Conservation (phyloP, 345 rosid species). For the Salix koriyanagi region DNA sequence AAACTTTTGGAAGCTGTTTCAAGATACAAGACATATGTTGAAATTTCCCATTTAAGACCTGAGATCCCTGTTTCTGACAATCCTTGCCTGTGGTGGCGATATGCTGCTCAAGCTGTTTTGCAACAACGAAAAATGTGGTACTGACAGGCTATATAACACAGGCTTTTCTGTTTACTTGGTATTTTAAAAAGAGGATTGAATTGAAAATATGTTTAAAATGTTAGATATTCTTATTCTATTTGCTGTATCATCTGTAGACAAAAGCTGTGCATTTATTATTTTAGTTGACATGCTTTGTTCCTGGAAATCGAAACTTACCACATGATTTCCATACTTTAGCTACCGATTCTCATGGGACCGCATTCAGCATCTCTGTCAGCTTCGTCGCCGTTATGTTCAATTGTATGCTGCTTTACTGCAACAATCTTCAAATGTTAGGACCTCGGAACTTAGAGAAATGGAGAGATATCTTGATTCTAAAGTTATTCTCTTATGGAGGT, state of each 20-base stretch:
- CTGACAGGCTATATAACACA: background rate
- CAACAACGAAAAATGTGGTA: slow-evolving; percentile 89
- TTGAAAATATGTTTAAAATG: background rate
- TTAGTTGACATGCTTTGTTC: background rate
- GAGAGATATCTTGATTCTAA: slow-evolving; percentile 90
- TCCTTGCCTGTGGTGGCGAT: slow-evolving; percentile 84
- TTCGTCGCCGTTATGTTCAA: slow-evolving; percentile 80
- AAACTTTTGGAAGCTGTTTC: slow-evolving; percentile 87
- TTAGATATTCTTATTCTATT: background rate
- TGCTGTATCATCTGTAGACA: background rate
- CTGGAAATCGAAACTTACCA: slow-evolving; percentile 27
- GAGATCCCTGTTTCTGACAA: slow-evolving; percentile 59
- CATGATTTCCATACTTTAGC: slow-evolving; percentile 39
- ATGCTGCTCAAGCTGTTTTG: slow-evolving; percentile 81
- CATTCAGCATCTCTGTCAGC: slow-evolving; percentile 69
- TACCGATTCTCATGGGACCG: slow-evolving; percentile 88
- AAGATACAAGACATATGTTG: slow-evolving; percentile 72
- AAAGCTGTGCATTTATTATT: background rate
- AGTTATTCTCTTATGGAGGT: slow-evolving; percentile 98
- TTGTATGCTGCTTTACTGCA: slow-evolving; percentile 76
- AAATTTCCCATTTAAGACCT: slow-evolving; percentile 90
- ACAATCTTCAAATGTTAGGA: slow-evolving; percentile 46
- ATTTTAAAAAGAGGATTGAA: background rate
- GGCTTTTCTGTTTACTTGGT: background rate
- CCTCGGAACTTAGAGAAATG: slow-evolving; percentile 71